A percentile compares a stretch with the other conserved stretches of the same genome.
These are phyloP conservation scores for Penicillium taxi DNA, from an alignment of 495 filamentous ascomycete genomes.

Conservation along the genomic window DNA sequence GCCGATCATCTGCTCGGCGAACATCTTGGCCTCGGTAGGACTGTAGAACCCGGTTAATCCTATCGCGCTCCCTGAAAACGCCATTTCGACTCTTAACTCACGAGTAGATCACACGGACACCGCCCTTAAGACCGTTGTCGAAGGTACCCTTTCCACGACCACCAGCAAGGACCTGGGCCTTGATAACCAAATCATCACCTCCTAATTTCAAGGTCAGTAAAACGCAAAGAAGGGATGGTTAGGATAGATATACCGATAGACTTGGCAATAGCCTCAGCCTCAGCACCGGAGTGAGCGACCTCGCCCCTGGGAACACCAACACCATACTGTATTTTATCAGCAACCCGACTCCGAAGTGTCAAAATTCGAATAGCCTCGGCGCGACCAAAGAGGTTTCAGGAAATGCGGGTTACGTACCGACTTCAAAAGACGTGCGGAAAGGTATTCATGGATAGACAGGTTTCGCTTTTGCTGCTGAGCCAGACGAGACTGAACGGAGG, in stretches of 20 bases:
- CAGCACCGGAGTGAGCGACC: constrained; percentile 71
- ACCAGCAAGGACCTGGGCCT: constrained; percentile 96
- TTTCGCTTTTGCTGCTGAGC: constrained; percentile 68
- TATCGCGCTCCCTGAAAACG: neutral
- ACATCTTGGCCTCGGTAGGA: constrained; percentile 86
- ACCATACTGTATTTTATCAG: constrained; percentile 63
- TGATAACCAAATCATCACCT: constrained; percentile 97
- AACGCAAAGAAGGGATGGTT: constrained; percentile 5
- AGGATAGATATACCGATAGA: constrained; percentile 54
- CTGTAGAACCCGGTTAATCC: constrained; percentile 25
- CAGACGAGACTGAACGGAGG: constrained; percentile 40
- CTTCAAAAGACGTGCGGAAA: constrained; percentile 82
- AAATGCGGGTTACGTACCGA: constrained; percentile 48
- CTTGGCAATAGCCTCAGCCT: constrained; percentile 88
- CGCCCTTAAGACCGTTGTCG: constrained; percentile 97
- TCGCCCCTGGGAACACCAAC: constrained; percentile 83
- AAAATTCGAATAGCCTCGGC: constrained; percentile 9
- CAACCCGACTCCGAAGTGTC: constrained; percentile 10
- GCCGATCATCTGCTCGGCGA: constrained; percentile 98
- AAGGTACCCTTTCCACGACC: constrained; percentile 95
- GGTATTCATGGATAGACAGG: constrained; percentile 95
- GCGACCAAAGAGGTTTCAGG: constrained; percentile 15
- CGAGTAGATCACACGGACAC: constrained; percentile 97
- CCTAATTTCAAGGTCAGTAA: constrained; percentile 38
- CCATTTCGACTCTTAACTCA: constrained; percentile 37